Conservation (phyloP, 2,329 filamentous ascomycete genomes). For the Stromatinia cepivora region DNA sequence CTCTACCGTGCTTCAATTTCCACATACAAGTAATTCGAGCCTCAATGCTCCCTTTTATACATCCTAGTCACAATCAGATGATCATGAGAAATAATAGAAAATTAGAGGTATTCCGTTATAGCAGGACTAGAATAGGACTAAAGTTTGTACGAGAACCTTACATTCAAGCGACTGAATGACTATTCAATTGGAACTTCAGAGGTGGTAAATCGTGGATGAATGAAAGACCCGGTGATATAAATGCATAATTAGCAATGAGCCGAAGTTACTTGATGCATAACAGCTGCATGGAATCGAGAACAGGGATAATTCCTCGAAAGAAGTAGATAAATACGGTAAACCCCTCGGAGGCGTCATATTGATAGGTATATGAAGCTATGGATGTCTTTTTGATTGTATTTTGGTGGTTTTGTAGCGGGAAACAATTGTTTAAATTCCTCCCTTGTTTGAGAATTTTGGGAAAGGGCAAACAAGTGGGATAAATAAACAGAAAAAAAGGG, state of each 20-base stretch:
- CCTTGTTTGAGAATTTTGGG: neutral
- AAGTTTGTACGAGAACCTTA: no score
- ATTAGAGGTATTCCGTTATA: no score
- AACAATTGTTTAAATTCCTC: no score
- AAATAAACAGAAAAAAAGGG: neutral
- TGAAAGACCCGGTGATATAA: neutral
- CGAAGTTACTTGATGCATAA: neutral
- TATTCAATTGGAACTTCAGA: neutral
- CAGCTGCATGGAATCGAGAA: neutral
- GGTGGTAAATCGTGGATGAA: neutral
- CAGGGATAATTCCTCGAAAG: neutral
- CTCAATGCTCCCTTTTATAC: no score
- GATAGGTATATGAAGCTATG: neutral
- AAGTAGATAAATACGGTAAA: neutral
- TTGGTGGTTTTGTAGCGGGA: neutral
- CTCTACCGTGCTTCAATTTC: no score
- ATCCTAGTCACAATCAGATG: no score
- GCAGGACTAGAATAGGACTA: no score
- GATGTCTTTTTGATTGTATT: fast-evolving
- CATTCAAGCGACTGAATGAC: no score
- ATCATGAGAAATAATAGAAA: no score
- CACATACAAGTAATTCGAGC: no score
- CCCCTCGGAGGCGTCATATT: neutral
- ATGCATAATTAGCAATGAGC: neutral
- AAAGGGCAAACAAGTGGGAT: fast-evolving